These are phyloP conservation scores for Cystobasidium onofrii DNA, from an alignment of 768 basidiomycete species.

Conservation along the genomic window DNA sequence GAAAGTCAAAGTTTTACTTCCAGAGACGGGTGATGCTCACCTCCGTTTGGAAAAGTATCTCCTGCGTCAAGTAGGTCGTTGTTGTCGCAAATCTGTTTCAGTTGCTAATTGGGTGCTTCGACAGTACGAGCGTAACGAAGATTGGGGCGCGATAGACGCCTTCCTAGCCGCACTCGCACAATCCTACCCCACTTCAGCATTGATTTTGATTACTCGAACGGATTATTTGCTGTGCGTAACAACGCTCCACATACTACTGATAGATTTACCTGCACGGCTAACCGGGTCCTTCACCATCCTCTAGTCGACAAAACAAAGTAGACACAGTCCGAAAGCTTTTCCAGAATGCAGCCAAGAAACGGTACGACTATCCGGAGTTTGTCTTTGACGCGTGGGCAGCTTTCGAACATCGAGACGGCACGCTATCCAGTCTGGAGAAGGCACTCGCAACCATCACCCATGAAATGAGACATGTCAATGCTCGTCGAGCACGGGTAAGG, in stretches of 20 bases:
- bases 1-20: conserved; percentile 57
- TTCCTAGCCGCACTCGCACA: conserved; percentile 65
- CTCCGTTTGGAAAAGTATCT: conserved; percentile 77
- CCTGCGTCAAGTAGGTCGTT: conserved; percentile 55
- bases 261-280: no score
- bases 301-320: conserved; percentile 44
- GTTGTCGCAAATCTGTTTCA: neutral
- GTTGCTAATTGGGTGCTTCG: conserved; percentile 41
- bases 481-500: conserved; percentile 58
- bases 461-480: conserved; percentile 56
- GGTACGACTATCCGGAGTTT: conserved; percentile 87
- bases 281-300: neutral
- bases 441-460: conserved; percentile 37
- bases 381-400: conserved; percentile 80
- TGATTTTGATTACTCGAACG: conserved; percentile 47
- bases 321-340: conserved; percentile 63
- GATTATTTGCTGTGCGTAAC: neutral
- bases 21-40: conserved; percentile 60
- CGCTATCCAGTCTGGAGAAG: conserved; percentile 51
- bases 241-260: neutral
- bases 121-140: conserved; percentile 39
- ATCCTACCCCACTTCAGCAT: conserved; percentile 67
- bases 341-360: conserved; percentile 53
- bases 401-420: conserved; percentile 81
- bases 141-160: conserved; percentile 54